Base-by-base conservation (phyloP, 345 rosid genomes). In the Mangifera indica region DNA sequence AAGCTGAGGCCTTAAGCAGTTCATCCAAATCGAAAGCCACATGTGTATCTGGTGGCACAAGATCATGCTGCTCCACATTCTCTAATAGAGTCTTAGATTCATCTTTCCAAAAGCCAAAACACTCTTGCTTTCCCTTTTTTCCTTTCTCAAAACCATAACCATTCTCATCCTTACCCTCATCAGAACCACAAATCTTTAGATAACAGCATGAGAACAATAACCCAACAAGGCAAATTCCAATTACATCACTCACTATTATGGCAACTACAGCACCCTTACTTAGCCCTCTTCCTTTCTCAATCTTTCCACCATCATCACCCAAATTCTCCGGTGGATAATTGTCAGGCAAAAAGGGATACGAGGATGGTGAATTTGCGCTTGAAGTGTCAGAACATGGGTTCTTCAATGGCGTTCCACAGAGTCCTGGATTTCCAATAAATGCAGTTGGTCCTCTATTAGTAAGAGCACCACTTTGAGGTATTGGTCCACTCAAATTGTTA, bases 391-490 rank as follows among this genome's bases (percentile, higher is more conserved):
- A 74, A 68, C 97, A 95, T 5, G 89, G 89, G 20, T 84, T 81
- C 80, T 88, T 91, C 86, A 93, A 81, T 46, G 98, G 96, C 2
- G 97, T 92, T 17, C 98, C 99, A 49, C 97, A 95, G 25, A 95
- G 97, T 60, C 87, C 87, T 9, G 87, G 88, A 80, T 95, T 95
- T 18, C 96, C 94, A 42, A 91, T 83, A 81, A 95, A 93, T 59
- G 98, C 97, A 18, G 98, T 92, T 8, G 96, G 96, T 62, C 99
- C 97, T 80, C 97, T 82, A 76, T 91, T 95, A 90, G 91, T 87
- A 5, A 93, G 84, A 74, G 97, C 94, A 72, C 97, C 99, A 44
- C 83, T 95, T 73, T 89, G 99, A 70, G 99, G 98, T 81, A 95
- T 93, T 18, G 98, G 89, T 73, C 98, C 99, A 51, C 89, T 88